These are phyloP conservation scores for Acanthamoeba castellanii DNA, from an alignment of 208 protist species.

Conservation along the genomic window DNA sequence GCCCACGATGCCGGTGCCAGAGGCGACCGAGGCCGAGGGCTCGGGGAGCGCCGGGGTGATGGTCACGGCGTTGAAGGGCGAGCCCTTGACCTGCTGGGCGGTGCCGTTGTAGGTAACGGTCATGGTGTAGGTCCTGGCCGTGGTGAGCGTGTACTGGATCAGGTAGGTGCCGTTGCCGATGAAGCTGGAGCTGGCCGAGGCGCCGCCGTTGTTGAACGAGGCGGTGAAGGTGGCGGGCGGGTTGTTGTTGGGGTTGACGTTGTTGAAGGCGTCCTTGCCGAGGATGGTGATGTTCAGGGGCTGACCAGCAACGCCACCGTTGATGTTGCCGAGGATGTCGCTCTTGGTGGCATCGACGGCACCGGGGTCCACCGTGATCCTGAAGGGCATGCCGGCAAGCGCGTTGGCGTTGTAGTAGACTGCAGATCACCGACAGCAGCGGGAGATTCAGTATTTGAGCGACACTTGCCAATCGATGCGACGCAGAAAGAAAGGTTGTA, in stretches of 20 bases:
- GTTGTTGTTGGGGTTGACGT: constrained; percentile 39
- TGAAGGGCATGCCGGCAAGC: background rate
- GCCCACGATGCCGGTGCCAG: background rate
- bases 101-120: constrained; percentile 47
- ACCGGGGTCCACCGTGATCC: background rate
- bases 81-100: constrained; percentile 21
- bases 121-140: constrained; percentile 24
- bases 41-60: background rate
- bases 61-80: constrained; percentile 30
- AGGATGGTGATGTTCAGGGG: constrained; percentile 9
- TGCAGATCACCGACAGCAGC: too few relatives aligned
- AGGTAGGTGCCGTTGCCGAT: constrained; percentile 33
- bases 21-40: background rate
- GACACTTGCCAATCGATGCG: too few relatives aligned
- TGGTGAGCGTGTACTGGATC: constrained; percentile 2
- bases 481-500: too few relatives aligned
- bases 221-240: background rate
- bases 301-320: constrained; percentile 3
- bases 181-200: background rate
- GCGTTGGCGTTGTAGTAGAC: background rate
- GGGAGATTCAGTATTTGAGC: too few relatives aligned
- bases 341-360: background rate
- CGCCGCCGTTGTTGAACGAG: background rate
- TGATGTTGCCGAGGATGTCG: background rate
- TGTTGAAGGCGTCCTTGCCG: constrained; percentile 23